These are phyloP conservation scores for Sporothrix brasiliensis DNA, from an alignment of 2,329 filamentous ascomycete genomes.

Conservation along the genomic window DNA sequence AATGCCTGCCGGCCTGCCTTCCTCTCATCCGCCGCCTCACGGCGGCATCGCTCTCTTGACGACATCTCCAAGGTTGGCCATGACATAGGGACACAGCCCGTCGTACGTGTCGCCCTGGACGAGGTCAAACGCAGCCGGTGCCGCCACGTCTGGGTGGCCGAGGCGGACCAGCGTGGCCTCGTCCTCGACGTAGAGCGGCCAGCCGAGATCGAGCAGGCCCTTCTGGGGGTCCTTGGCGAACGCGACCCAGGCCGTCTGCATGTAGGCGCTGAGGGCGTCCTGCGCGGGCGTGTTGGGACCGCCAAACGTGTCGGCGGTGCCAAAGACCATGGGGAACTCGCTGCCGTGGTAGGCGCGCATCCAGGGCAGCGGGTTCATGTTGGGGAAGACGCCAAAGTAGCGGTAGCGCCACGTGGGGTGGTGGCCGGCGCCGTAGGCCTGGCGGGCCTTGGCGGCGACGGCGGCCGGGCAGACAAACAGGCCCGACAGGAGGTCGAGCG, in stretches of 20 bases:
- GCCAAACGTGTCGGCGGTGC: neutral
- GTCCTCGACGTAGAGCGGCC: conserved; percentile 14
- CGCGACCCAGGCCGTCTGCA: conserved; percentile 7
- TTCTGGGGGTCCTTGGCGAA: conserved; percentile 7
- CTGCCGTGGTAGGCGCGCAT: conserved; percentile 28
- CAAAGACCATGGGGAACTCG: conserved; percentile 31
- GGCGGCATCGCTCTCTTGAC: conserved; percentile 14
- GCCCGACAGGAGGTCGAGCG: neutral
- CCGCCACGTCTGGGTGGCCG: neutral
- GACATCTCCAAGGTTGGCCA: conserved; percentile 15
- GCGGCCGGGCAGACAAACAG: conserved; percentile 13
- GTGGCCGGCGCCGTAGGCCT: neutral
- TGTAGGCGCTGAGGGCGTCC: neutral
- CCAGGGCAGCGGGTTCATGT: conserved; percentile 21
- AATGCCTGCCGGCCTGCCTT: too few species aligned
- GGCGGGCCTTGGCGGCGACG: neutral
- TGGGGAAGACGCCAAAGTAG: conserved; percentile 26
- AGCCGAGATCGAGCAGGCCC: neutral
- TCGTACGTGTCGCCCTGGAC: conserved; percentile 12
- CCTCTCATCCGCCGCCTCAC: too few species aligned
- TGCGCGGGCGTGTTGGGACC: conserved; percentile 4
- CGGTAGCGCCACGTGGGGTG: conserved; percentile 18
- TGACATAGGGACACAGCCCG: conserved; percentile 6
- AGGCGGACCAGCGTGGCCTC: conserved; percentile 11
- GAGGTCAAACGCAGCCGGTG: neutral